phyloP scores from a whole-genome alignment of 176 grass and related monocot genomes.

The Oryza meridionalis region DNA sequence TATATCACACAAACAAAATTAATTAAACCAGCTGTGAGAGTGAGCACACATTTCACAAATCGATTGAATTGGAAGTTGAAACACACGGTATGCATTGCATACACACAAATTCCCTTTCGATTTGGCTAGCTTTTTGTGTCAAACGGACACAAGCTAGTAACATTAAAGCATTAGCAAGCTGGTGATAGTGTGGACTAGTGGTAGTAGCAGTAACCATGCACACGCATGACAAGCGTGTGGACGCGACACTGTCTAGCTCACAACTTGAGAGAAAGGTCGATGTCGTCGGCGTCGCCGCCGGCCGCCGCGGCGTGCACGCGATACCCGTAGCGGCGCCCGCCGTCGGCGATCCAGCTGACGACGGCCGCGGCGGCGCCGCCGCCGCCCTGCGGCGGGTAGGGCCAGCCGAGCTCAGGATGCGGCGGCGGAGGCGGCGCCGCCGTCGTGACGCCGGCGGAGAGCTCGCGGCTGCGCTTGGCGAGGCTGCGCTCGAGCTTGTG shows the following conservation, averaged over 20 bases:
- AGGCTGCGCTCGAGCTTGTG: constrained; percentile 89
- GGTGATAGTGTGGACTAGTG: too few species aligned
- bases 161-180: too few species aligned
- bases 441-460: constrained; percentile 10
- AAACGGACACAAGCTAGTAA: too few species aligned
- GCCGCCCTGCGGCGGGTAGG: neutral
- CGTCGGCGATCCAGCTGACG: constrained; percentile 58
- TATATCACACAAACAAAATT: too few species aligned
- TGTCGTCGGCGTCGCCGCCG: constrained; percentile 25
- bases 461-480: constrained; percentile 65
- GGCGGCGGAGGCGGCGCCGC: neutral
- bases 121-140: too few species aligned
- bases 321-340: constrained; percentile 30
- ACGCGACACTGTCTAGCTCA: constrained; percentile 9
- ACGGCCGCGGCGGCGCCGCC: constrained; percentile 40
- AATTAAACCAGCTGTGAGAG: neutral
- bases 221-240: neutral
- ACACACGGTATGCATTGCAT: neutral
- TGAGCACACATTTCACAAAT: neutral
- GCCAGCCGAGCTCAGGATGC: constrained; percentile 27
- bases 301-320: constrained; percentile 19
- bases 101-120: neutral
- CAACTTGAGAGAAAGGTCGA: constrained; percentile 63
- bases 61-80: neutral
- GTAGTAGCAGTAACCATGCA: neutral